phyloP scores from a whole-genome alignment of 2,329 filamentous ascomycete species.

The Pyricularia sp. region DNA sequence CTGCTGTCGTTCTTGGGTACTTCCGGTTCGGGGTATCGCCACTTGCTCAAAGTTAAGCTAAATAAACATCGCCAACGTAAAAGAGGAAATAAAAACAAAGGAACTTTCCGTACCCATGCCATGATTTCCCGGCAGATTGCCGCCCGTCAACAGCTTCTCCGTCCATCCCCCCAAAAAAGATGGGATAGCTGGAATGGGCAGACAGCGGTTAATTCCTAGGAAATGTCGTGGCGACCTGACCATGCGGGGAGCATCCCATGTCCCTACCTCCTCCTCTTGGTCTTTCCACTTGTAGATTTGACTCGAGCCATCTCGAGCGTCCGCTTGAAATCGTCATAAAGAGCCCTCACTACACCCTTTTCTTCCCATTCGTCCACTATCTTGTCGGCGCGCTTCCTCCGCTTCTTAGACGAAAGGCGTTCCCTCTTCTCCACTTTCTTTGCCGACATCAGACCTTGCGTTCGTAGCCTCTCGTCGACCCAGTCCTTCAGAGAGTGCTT shows the following conservation, averaged over 20 bases:
- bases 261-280: background rate
- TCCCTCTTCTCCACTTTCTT: slow-evolving; percentile 52
- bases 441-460: slow-evolving; percentile 46
- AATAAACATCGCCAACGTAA: background rate
- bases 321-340: slow-evolving; percentile 58
- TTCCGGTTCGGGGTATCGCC: background rate
- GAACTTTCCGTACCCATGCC: background rate
- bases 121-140: background rate
- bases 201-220: background rate
- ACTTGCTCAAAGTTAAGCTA: background rate
- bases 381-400: slow-evolving; percentile 49
- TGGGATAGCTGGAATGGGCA: background rate
- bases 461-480: slow-evolving; percentile 53
- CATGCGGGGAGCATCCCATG: background rate
- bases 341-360: slow-evolving; percentile 44
- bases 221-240: background rate
- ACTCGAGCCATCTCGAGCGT: slow-evolving; percentile 50
- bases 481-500: slow-evolving; percentile 63
- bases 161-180: background rate
- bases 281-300: slow-evolving; percentile 15
- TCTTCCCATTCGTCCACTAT: slow-evolving; percentile 57
- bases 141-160: background rate
- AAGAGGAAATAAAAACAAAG: background rate
- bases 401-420: slow-evolving; percentile 48
- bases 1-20: background rate